Conservation (phyloP, 768 basidiomycete genomes). For the Rhodotorula graminis region DNA sequence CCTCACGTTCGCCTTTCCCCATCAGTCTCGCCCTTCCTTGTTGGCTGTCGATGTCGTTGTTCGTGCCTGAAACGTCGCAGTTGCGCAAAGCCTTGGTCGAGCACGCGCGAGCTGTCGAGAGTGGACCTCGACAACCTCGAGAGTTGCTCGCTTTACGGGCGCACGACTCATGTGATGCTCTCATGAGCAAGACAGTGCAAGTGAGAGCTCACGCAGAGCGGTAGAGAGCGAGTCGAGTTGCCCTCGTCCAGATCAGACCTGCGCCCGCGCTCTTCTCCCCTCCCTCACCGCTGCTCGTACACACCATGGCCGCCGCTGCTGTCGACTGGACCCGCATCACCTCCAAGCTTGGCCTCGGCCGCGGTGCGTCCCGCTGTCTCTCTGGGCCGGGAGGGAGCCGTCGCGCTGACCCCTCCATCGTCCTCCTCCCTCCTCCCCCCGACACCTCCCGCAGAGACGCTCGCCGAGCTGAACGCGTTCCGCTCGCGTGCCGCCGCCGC, state of each 20-base stretch:
- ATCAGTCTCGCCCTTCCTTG: neutral
- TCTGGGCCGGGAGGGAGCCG: neutral
- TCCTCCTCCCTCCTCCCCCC: neutral
- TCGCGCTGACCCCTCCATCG: neutral
- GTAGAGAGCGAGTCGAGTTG: too few species aligned
- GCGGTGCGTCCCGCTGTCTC: conserved; percentile 37
- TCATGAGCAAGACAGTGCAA: too few species aligned
- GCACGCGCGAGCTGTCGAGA: too few species aligned
- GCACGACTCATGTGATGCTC: too few species aligned
- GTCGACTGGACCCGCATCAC: conserved; percentile 40
- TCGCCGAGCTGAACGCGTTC: conserved; percentile 85
- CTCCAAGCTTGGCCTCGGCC: conserved; percentile 47
- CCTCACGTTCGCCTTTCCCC: neutral
- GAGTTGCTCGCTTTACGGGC: too few species aligned
- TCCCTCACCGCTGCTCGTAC: neutral
- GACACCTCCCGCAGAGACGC: conserved; percentile 55
- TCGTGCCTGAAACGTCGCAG: too few species aligned
- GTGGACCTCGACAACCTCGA: too few species aligned
- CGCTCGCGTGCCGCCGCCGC: conserved; percentile 92
- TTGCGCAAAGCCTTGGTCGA: too few species aligned
- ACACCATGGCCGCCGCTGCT: conserved; percentile 9
- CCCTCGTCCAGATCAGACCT: too few species aligned
- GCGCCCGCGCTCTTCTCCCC: neutral
- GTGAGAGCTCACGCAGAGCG: too few species aligned
- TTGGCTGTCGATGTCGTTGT: too few species aligned